Base-by-base conservation (phyloP, 495 filamentous ascomycete species). In the Neurospora sp. region DNA sequence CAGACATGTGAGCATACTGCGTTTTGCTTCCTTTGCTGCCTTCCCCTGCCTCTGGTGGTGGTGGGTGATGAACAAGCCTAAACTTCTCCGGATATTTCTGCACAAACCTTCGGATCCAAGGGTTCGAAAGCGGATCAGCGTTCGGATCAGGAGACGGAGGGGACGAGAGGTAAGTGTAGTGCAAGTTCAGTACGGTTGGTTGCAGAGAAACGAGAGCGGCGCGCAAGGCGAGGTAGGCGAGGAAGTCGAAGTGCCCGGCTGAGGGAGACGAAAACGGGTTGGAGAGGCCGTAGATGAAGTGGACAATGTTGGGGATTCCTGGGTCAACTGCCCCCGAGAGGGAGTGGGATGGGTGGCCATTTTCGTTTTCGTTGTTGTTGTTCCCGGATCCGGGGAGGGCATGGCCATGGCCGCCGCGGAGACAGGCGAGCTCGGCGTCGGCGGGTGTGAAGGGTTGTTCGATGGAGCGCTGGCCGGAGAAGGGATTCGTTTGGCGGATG, bases 251-350 rank as follows among this genome's bases (percentile, higher is more conserved):
- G 39, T 78, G 80, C 41, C 81, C 82, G 38, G 76, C 82, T 44
- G 77, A 79, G 0, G 80, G 79, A 71, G 80, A 77, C 5, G 76
- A 72, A 40, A 79, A 80, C 16, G 83, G 83, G 73, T 83, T 83
- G 69, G 80, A 81, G 54, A 83, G 81, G 9, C 83, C 80, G 76
- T 79, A 86, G 41, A 85, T 83, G 75, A 86, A 82, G 75, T 86
- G 84, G 38, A 86, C 84, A 40, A 84, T 77, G 72, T 85, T 86
- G 8, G 85, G 85, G 27, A 86, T 86, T 39, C 39, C 39, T 39
- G 39, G 39, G 39, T 11, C 10, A 10, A 39, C 39, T 39, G 39
- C 10, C 39, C 39, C 39, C 37, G 37, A 38, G 37, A 38, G 37
- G 37, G 37, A n/a, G 42, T 44, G 7, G 18, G 42, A 44, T 44